Evolutionary conservation across 257 asterid genomes (phyloP).

Genomic region (Striga asiatica): DNA sequence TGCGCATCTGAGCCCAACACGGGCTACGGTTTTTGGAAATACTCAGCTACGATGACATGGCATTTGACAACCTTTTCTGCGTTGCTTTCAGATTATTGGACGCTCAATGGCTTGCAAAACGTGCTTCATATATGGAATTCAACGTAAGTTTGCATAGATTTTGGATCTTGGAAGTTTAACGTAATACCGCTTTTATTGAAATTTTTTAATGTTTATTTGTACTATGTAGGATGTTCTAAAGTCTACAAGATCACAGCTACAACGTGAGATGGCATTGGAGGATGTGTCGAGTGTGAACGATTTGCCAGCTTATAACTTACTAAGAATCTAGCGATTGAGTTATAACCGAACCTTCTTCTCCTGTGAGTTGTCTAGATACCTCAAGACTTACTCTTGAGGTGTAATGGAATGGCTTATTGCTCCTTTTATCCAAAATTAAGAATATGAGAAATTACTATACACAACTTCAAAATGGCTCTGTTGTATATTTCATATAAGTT

Average conservation of each 20-base stretch:
- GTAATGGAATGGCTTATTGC: not conserved
- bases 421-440: not conserved
- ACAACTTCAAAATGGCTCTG: no score
- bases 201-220: not conserved
- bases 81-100: constrained; percentile 84
- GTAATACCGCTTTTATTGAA: not conserved
- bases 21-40: constrained; percentile 65
- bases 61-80: constrained; percentile 81
- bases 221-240: constrained; percentile 65
- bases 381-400: not conserved
- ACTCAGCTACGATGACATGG: constrained; percentile 69
- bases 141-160: constrained; percentile 40
- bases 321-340: constrained; percentile 29
- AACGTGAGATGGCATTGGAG: constrained; percentile 71
- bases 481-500: no score
- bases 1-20: no score
- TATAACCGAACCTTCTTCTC: not conserved
- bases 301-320: constrained; percentile 61
- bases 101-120: constrained; percentile 84
- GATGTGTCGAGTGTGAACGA: constrained; percentile 52
- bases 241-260: constrained; percentile 66
- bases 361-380: constrained; percentile 7
- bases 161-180: not conserved
- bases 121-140: constrained; percentile 93
- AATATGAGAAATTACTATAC: constrained; percentile 3